These are phyloP conservation scores for Kuraishia piskuri DNA, from an alignment of 805 yeast genomes.

Conservation along the genomic window DNA sequence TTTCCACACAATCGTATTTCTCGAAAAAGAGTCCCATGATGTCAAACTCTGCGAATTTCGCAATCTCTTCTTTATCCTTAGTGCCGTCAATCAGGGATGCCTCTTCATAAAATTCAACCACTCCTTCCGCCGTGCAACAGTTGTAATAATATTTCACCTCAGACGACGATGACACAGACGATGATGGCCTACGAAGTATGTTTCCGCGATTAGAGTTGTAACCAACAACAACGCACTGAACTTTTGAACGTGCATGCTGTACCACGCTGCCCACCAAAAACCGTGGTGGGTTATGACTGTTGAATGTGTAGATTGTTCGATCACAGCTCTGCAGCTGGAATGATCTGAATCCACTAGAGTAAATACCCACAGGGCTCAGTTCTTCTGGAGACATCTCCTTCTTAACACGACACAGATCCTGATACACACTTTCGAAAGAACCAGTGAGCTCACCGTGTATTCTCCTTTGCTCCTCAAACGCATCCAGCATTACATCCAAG, in stretches of 20 bases:
- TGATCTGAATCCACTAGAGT: neutral
- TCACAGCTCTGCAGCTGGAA: neutral
- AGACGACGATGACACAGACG: neutral
- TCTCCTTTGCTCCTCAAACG: neutral
- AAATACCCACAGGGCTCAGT: neutral
- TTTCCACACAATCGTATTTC: neutral
- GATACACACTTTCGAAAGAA: neutral
- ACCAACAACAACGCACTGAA: neutral
- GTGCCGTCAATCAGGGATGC: neutral
- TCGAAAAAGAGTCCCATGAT: conserved; percentile 5
- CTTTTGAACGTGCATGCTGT: neutral
- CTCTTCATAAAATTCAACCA: conserved; percentile 3
- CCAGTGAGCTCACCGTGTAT: neutral
- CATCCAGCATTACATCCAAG: neutral
- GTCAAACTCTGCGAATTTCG: conserved; percentile 2
- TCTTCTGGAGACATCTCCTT: neutral
- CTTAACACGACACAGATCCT: neutral
- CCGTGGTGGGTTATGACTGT: neutral
- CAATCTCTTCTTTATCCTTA: neutral
- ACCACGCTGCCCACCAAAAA: conserved; percentile 3
- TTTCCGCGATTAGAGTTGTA: neutral
- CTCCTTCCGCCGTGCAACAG: conserved; percentile 3
- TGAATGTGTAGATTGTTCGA: neutral
- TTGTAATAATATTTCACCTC: conserved; percentile 1
- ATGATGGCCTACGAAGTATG: neutral